Percentiles rank a stretch among this genome's conserved stretches.
Conservation (phyloP, 805 yeast species). For the Blastobotrys mokoenaii region DNA sequence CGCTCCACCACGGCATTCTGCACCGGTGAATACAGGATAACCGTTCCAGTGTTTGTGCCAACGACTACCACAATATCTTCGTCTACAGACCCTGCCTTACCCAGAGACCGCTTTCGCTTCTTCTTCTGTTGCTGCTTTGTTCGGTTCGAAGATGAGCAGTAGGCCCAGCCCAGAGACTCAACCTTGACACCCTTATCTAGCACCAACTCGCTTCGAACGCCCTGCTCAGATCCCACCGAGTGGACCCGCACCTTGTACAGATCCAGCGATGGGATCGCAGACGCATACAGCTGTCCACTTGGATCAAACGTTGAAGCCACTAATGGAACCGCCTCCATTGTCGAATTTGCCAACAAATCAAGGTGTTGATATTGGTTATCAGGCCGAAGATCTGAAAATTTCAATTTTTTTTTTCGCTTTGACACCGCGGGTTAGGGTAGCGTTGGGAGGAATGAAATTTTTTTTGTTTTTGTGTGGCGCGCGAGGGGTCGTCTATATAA, state of each 20-base stretch:
- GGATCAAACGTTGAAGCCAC: conserved; percentile 44
- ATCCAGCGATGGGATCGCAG: conserved; percentile 60
- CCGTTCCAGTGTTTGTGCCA: conserved; percentile 57
- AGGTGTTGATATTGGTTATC: neutral
- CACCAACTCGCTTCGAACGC: conserved; percentile 40
- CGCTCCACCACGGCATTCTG: conserved; percentile 48
- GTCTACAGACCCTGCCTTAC: conserved; percentile 19
- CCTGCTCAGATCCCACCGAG: conserved; percentile 35
- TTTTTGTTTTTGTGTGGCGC: neutral
- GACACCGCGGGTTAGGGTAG: too few species aligned
- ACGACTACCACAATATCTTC: conserved; percentile 45
- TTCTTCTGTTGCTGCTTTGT: conserved; percentile 17
- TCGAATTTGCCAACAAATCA: neutral
- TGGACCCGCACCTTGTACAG: conserved; percentile 61
- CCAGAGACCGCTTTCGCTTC: conserved; percentile 25
- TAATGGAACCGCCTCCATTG: conserved; percentile 6
- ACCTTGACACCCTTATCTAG: conserved; percentile 45
- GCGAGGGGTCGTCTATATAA: neutral
- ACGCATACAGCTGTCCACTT: conserved; percentile 53
- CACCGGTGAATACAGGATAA: conserved; percentile 60
- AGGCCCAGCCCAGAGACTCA: conserved; percentile 48
- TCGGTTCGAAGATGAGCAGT: conserved; percentile 10
- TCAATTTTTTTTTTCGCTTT: neutral
- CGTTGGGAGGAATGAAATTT: neutral
- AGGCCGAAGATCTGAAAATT: neutral